A percentile compares a stretch with the other conserved stretches of the same genome.
Conservation (phyloP, 345 rosid genomes). For the Salix brachista region DNA sequence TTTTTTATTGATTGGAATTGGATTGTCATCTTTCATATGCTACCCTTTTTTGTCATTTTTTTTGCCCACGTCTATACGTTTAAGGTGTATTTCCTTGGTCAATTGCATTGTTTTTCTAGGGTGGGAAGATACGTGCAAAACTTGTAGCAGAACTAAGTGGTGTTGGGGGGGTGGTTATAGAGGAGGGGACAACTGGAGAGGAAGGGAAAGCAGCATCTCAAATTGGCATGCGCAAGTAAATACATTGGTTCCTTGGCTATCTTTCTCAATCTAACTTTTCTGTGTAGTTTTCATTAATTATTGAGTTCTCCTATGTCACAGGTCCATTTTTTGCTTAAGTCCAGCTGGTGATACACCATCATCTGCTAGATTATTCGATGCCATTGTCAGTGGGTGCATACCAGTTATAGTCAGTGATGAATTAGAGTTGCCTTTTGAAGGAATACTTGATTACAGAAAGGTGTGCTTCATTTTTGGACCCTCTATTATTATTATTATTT, state of each 20-base stretch:
- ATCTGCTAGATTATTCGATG: constrained; percentile 93
- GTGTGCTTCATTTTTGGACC: constrained; percentile 6
- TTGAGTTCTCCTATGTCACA: constrained; percentile 19
- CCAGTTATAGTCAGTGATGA: constrained; percentile 92
- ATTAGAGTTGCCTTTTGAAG: constrained; percentile 95
- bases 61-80: neutral
- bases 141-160: constrained; percentile 65
- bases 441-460: constrained; percentile 80
- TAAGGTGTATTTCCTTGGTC: constrained; percentile 11
- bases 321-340: constrained; percentile 83
- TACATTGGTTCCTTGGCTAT: neutral
- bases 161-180: constrained; percentile 49
- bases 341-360: constrained; percentile 99
- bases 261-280: neutral
- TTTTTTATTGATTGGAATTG: neutral
- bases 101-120: constrained; percentile 39
- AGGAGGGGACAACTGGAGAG: constrained; percentile 86
- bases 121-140: constrained; percentile 89
- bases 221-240: constrained; percentile 79
- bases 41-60: neutral
- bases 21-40: neutral
- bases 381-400: constrained; percentile 93
- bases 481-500: neutral
- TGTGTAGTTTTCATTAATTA: neutral
- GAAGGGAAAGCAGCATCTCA: constrained; percentile 82